Conservation (phyloP, 192 early-diverging fungal species). For the Podila epicladia region DNA sequence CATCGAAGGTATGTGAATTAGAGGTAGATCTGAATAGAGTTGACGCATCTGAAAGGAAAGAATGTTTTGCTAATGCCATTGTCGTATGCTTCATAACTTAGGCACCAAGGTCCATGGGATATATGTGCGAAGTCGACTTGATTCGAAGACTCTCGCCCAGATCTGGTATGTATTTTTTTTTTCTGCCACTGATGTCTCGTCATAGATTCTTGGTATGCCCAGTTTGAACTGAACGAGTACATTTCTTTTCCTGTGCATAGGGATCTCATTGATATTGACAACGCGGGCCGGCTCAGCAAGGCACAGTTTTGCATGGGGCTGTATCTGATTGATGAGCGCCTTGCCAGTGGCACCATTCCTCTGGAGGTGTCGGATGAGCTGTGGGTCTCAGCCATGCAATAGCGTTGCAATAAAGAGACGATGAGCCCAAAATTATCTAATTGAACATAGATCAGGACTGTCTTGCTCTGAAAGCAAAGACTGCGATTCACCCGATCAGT, state of each 20-base stretch:
- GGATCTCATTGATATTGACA: constrained; percentile 53
- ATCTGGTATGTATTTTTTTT: constrained; percentile 39
- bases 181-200: neutral
- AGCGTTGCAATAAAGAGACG: neutral
- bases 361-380: constrained; percentile 46
- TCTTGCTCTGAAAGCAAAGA: neutral
- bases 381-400: constrained; percentile 46
- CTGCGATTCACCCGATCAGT: neutral
- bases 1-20: constrained; percentile 39
- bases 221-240: no score
- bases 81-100: constrained; percentile 1
- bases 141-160: constrained; percentile 51
- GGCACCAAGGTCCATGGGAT: constrained; percentile 49
- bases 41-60: no score
- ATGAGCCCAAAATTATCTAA: neutral
- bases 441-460: neutral
- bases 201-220: neutral
- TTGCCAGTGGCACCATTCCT: constrained; percentile 50
- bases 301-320: constrained; percentile 57
- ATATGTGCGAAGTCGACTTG: constrained; percentile 49
- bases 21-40: no score
- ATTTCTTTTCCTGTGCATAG: constrained; percentile 9
- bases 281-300: constrained; percentile 45
- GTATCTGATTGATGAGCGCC: constrained; percentile 60
- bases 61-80: no score